These are phyloP conservation scores for Hemileccinum rubropunctum DNA, from an alignment of 768 basidiomycete species.

Conservation along the genomic window DNA sequence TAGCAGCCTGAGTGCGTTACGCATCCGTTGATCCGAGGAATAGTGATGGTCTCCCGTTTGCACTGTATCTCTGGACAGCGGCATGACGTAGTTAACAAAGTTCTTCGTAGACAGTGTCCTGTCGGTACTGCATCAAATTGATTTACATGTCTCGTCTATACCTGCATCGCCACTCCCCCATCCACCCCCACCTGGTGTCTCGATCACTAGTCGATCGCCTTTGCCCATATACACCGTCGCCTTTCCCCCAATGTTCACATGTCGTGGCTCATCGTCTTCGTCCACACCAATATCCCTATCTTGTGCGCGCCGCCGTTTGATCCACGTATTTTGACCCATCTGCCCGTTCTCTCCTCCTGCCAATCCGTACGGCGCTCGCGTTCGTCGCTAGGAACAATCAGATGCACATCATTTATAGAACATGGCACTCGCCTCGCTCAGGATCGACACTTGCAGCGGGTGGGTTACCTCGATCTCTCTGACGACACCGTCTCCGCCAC, in stretches of 20 bases:
- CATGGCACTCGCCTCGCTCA: conserved; percentile 63
- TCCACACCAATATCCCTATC: conserved; percentile 62
- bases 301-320: conserved; percentile 62
- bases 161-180: too few relatives aligned
- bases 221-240: conserved; percentile 86
- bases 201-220: conserved; percentile 74
- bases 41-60: too few relatives aligned
- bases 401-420: not conserved
- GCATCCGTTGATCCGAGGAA: too few relatives aligned
- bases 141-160: too few relatives aligned
- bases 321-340: conserved; percentile 85
- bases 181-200: conserved; percentile 90
- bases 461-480: conserved; percentile 82
- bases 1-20: too few relatives aligned
- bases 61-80: too few relatives aligned
- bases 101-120: too few relatives aligned
- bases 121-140: too few relatives aligned
- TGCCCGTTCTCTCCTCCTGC: conserved; percentile 73
- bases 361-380: conserved; percentile 82
- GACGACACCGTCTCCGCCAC: conserved; percentile 82
- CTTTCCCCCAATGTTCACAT: conserved; percentile 89
- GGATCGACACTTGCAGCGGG: conserved; percentile 81
- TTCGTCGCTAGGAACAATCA: conserved; percentile 56
- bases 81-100: too few relatives aligned
- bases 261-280: conserved; percentile 39